Conservation (phyloP, 352 stramenopile species). For the Globisporangium camurandrum region DNA sequence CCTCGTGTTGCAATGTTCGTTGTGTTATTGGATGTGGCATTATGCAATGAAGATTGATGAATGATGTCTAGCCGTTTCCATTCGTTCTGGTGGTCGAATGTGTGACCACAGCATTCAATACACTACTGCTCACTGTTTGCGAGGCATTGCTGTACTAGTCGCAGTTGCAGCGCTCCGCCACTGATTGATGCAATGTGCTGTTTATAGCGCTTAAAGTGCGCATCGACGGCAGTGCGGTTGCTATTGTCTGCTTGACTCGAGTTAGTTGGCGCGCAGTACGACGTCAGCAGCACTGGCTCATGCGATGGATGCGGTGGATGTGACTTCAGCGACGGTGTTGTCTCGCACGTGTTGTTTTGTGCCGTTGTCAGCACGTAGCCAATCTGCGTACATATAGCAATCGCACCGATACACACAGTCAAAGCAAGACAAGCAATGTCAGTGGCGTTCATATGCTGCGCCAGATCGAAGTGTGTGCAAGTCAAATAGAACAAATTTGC, state of each 20-base stretch:
- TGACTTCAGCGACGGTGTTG: not conserved
- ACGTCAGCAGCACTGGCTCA: conserved; percentile 28
- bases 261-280: conserved; percentile 36
- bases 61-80: too few species aligned
- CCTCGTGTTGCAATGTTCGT: too few species aligned
- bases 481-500: too few species aligned
- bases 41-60: too few species aligned
- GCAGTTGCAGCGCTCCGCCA: conserved; percentile 3
- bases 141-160: not conserved
- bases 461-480: too few species aligned
- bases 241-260: conserved; percentile 6
- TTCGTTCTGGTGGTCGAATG: too few species aligned
- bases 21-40: too few species aligned
- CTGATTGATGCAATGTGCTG: conserved; percentile 2
- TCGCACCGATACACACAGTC: too few species aligned
- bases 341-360: not conserved
- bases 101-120: too few species aligned
- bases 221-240: conserved; percentile 4
- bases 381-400: conserved; percentile 1
- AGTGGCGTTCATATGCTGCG: too few species aligned
- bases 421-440: too few species aligned
- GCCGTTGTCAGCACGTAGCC: not conserved
- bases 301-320: not conserved
- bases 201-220: conserved; percentile 48
- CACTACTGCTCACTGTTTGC: too few species aligned